Evolutionary conservation across 352 stramenopile species (phyloP), one percentile per base, ranked within the genome.

Genomic region (Globisporangium canariense): DNA sequence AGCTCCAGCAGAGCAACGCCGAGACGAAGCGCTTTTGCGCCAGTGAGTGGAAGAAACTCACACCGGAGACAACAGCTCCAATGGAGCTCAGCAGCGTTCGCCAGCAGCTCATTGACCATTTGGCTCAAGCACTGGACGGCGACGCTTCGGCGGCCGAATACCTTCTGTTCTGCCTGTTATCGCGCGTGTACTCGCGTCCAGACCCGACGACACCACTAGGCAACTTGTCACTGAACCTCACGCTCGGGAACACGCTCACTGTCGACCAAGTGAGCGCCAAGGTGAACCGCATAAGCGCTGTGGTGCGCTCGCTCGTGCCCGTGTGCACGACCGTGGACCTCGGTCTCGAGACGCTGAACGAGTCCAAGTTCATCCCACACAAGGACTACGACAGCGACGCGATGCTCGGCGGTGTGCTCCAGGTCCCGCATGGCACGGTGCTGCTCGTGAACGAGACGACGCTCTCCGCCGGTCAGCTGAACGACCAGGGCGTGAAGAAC

Each of bases 321-420:
- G 82, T 90, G 68, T 64, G 81, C 4, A 54, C 70, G 9, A 53
- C 60, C 0, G 60, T 94, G 10, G 76, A 91, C 62, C 62, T 94
- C 52, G 82, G 81, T 18, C 66, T 94, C n/a, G 56, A 81, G 45
- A 71, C 68, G 14, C 69, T 94, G 8, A 91, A 91, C 50, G 70
- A 69, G 28, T 75, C 70, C 22, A 77, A 75, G 64, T 91, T 89
- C 55, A 76, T 83, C 56, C 86, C 86, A 1, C 66, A 83, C 66
- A 94, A 94, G 67, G 78, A 94, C 54, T 94, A 94, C 56, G 77
- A 89, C 3, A 79, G 75, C 41, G 86, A 92, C 34, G 54, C 78
- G 25, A 68, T 94, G 13, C 38, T 75, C 13, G 66, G 72, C 13
- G 86, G 83, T 0, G 57, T 71, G 7, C 69, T 94, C 9, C 86